phyloP scores from a whole-genome alignment of 2,329 filamentous ascomycete genomes.

The Metarhizium robertsii region DNA sequence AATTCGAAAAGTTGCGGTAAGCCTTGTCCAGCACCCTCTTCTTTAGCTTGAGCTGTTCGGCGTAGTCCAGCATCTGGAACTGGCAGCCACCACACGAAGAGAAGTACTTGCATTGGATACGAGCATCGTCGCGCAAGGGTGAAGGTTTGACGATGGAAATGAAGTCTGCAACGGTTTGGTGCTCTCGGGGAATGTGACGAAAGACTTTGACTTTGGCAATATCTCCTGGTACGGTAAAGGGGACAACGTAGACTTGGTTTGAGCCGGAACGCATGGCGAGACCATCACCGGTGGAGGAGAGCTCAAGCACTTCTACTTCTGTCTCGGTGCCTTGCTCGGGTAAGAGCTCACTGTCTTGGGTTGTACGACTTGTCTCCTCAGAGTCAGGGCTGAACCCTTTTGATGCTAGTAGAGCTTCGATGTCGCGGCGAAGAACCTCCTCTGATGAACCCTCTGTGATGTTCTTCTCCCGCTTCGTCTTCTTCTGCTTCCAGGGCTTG shows the following conservation, averaged over 20 bases:
- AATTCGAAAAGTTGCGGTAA: slow-evolving; percentile 80
- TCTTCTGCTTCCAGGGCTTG: slow-evolving; percentile 31
- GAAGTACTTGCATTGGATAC: slow-evolving; percentile 81
- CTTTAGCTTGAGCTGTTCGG: slow-evolving; percentile 79
- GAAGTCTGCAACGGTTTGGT: slow-evolving; percentile 74
- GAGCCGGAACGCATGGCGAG: slow-evolving; percentile 63
- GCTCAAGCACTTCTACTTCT: slow-evolving; percentile 68
- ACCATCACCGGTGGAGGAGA: slow-evolving; percentile 90
- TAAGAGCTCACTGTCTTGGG: slow-evolving; percentile 29
- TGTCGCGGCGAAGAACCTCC: slow-evolving; percentile 56
- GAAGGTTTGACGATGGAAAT: slow-evolving; percentile 67
- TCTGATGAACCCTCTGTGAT: slow-evolving; percentile 55
- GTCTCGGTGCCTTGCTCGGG: slow-evolving; percentile 66
- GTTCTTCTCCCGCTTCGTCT: slow-evolving; percentile 48
- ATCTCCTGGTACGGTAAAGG: slow-evolving; percentile 84
- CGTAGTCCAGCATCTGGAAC: slow-evolving; percentile 92
- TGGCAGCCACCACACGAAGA: slow-evolving; percentile 83
- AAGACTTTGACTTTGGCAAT: slow-evolving; percentile 68
- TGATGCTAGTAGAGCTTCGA: slow-evolving; percentile 43
- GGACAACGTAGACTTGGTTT: slow-evolving; percentile 68
- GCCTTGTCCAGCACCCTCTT: slow-evolving; percentile 81
- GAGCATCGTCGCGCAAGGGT: slow-evolving; percentile 63
- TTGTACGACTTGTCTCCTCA: slow-evolving; percentile 16
- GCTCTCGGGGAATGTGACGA: slow-evolving; percentile 54
- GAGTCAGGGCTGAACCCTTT: slow-evolving; percentile 18